Base-by-base conservation (phyloP, 768 basidiomycete species). In the Macrolepiota albuminosa region DNA sequence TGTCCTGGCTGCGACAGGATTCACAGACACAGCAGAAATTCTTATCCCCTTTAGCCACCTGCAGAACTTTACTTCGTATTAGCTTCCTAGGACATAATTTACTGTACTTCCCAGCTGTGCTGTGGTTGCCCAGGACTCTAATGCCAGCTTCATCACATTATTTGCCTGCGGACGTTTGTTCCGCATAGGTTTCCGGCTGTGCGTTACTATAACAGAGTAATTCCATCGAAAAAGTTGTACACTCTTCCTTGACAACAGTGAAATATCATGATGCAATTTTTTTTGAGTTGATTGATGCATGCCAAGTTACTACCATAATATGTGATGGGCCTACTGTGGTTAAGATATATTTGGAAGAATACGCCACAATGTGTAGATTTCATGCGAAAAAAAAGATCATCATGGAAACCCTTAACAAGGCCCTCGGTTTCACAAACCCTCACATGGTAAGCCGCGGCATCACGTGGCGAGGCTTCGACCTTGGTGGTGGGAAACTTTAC, bases 1-100 rank as follows among this genome's bases (percentile, higher is more conserved):
- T 81, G 80, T 60, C 78, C 79, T 24, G 63, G 64, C 36, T 81
- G 79, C 63, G 18, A 14, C 6, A 29, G 14, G 13, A 2, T 9
- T 8, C 37, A 24, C 14, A 13, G 16, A 26, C 31, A 26, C 24
- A 8, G 21, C 1, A 39, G 39, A 7, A 29, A 39, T 10, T 40
- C 24, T 4, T 40, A 53, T 11, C 34, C 29, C 4, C 9, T 5
- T 40, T 40, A 36, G 16, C 36, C 29, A 3, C 21, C 4, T 24
- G 21, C 8, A 24, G 36, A 39, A 24, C 4, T 33, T 36, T 18
- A 18, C 31, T 50, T 4, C 31, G 4, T n/a, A 4, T 13, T 16
- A 29, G 4, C 9, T 33, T 33, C 9, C 8, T 34, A 24, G 14
- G 8, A 21, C n/a, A 43, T 21, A n/a, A 21, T 8, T n/a, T 3